These are phyloP conservation scores for Ceratobasidium sp. DNA, from an alignment of 1,284 basidiomycete genomes.

Conservation along the genomic window DNA sequence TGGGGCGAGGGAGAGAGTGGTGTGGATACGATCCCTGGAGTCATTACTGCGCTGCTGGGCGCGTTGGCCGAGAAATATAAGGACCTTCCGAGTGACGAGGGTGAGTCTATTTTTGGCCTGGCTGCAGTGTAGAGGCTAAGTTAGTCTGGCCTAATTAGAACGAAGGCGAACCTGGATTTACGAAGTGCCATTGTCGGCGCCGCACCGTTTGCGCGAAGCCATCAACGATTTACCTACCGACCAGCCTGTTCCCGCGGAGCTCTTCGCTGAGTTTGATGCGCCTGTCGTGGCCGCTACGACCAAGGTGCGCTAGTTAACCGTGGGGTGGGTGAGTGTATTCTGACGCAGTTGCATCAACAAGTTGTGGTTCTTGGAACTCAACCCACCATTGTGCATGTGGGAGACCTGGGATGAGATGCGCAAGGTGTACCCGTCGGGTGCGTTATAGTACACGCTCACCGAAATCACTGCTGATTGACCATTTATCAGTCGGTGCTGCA, in stretches of 20 bases:
- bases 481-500: slow-evolving; percentile 61
- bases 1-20: slow-evolving; percentile 61
- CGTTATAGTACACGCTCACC: slow-evolving; percentile 45
- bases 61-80: slow-evolving; percentile 71
- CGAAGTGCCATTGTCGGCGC: slow-evolving; percentile 64
- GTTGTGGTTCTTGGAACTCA: slow-evolving; percentile 84
- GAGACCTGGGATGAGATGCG: slow-evolving; percentile 91
- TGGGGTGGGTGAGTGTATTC: not conserved
- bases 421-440: slow-evolving; percentile 75
- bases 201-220: slow-evolving; percentile 82
- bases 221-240: slow-evolving; percentile 75
- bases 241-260: slow-evolving; percentile 66
- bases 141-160: slow-evolving; percentile 59
- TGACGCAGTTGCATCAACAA: not conserved
- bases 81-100: slow-evolving; percentile 66
- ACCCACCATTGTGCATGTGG: slow-evolving; percentile 80
- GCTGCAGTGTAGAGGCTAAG: slow-evolving; percentile 19
- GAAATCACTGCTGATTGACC: not conserved
- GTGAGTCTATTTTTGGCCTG: slow-evolving; percentile 55
- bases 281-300: slow-evolving; percentile 83
- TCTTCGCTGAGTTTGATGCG: slow-evolving; percentile 78
- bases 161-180: slow-evolving; percentile 93
- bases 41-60: slow-evolving; percentile 71
- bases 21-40: slow-evolving; percentile 64
- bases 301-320: slow-evolving; percentile 56